These are phyloP conservation scores for Exutisphaerella laricina DNA, from an alignment of 2,329 filamentous ascomycete genomes.

Conservation along the genomic window DNA sequence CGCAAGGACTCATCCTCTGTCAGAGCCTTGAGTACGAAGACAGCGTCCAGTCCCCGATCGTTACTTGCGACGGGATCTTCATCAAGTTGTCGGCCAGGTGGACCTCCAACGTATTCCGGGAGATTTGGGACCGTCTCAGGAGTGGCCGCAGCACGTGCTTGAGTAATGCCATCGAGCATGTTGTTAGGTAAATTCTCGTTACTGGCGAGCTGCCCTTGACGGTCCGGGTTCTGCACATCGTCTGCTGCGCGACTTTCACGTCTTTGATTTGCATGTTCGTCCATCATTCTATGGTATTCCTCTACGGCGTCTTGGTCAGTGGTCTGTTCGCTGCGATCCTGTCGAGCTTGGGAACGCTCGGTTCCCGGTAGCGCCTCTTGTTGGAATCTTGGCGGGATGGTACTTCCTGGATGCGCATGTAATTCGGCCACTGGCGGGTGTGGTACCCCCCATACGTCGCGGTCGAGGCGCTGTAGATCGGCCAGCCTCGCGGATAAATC, in stretches of 20 bases:
- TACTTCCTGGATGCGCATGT: too few species aligned
- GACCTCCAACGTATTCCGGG: constrained; percentile 6
- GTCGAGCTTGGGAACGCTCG: not conserved
- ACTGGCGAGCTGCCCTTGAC: constrained; percentile 11
- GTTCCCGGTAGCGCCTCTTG: too few species aligned
- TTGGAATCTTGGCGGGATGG: too few species aligned
- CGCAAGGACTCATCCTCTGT: constrained; percentile 7
- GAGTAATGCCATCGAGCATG: constrained; percentile 2
- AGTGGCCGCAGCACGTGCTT: not conserved
- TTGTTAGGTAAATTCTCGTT: constrained; percentile 1
- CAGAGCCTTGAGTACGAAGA: constrained; percentile 16
- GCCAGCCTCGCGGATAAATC: constrained; percentile 15
- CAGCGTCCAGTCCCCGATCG: constrained; percentile 18
- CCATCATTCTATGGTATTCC: constrained; percentile 29
- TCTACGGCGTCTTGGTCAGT: constrained; percentile 16
- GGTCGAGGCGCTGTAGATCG: constrained; percentile 20
- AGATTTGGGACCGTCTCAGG: too few species aligned
- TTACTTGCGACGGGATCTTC: constrained; percentile 15
- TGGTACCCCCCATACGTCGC: constrained; percentile 33
- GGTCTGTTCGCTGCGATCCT: not conserved
- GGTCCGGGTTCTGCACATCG: not conserved
- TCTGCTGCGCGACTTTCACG: constrained; percentile 4
- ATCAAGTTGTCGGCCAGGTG: constrained; percentile 18
- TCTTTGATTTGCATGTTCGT: constrained; percentile 26
- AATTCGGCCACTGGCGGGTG: too few species aligned